Base-by-base conservation (phyloP, 1,284 basidiomycete species). In the Boletus subluridellus region DNA sequence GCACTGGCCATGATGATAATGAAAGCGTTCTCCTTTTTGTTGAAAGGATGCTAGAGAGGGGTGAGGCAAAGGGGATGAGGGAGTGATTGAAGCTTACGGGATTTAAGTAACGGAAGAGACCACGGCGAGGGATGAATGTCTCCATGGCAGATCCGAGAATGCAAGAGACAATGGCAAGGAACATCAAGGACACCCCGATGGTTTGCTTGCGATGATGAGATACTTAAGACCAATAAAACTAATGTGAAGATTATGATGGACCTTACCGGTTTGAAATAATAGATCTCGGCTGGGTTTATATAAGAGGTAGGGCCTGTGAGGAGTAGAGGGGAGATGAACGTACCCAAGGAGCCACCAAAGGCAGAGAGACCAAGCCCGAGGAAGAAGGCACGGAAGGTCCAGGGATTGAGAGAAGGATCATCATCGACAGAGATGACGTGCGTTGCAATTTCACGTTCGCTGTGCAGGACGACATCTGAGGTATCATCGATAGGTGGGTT, bases 1-100 rank as follows among this genome's bases (percentile, higher is more conserved):
- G 87, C 84, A 39, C 83, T 83, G 2, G 86, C 70, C 84, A 89
- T 86, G 63, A 89, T 86, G 26, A 86, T 79, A 41, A 88, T 82
- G 32, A 82, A 81, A 0, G 82, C 82, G 69, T 86, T 83, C 65
- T 88, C 82, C 58, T 78, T 78, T 61, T 74, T 76, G 60, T 77
- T 76, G 66, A 76, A 75, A 14, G 76, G 71, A 55, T 76, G 71
- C 81, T 79, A 52, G 10, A 35, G 14, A 14, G 12, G 2, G 32
- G 17, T 65, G 32, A 66, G 52, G 58, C 2, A 7, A 14, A 68
- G 4, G 66, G 64, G 50, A 72, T 3, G 62, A 48, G 46, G 28
- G 47, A 52, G 8, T 42, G 2, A 44, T 24, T 14, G 12, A 47
- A 24, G 39, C 76, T 62, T 51, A 76, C 84, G 6, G 85, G 86